A percentile compares a stretch with the other conserved stretches of the same genome.
phyloP scores from a whole-genome alignment of 192 early-diverging fungal genomes.

The Podila horticola region DNA sequence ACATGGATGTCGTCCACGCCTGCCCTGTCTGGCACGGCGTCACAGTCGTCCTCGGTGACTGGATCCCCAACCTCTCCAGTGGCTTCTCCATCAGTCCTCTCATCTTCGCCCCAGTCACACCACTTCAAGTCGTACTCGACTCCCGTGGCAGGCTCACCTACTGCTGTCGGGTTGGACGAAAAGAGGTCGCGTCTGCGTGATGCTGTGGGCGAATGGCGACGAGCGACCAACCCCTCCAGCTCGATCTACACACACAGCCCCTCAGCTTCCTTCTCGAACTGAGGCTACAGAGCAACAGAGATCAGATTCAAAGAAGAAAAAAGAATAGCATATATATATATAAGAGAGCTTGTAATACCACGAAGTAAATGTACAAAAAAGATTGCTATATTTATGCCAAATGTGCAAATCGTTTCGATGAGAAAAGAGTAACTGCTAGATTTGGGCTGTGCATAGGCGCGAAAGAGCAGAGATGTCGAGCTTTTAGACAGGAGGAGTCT shows the following conservation, averaged over 20 bases:
- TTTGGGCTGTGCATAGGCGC: too few relatives aligned
- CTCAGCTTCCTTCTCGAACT: neutral
- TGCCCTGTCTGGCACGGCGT: neutral
- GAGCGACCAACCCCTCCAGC: constrained; percentile 12
- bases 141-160: neutral
- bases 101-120: constrained; percentile 2
- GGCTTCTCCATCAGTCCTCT: neutral
- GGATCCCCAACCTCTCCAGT: neutral
- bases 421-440: too few relatives aligned
- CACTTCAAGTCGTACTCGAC: neutral
- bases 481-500: too few relatives aligned
- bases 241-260: neutral
- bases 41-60: neutral
- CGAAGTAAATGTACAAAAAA: too few relatives aligned
- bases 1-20: neutral
- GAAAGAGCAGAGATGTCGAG: too few relatives aligned
- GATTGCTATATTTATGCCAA: too few relatives aligned
- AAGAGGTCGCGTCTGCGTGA: constrained; percentile 33
- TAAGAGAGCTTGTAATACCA: too few relatives aligned
- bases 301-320: too few relatives aligned
- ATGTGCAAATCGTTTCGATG: too few relatives aligned
- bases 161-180: constrained; percentile 20
- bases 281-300: neutral
- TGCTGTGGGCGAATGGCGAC: constrained; percentile 44
- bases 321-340: too few relatives aligned